Conservation (phyloP, 495 filamentous ascomycete species). For the Penicillium malachiteum region DNA sequence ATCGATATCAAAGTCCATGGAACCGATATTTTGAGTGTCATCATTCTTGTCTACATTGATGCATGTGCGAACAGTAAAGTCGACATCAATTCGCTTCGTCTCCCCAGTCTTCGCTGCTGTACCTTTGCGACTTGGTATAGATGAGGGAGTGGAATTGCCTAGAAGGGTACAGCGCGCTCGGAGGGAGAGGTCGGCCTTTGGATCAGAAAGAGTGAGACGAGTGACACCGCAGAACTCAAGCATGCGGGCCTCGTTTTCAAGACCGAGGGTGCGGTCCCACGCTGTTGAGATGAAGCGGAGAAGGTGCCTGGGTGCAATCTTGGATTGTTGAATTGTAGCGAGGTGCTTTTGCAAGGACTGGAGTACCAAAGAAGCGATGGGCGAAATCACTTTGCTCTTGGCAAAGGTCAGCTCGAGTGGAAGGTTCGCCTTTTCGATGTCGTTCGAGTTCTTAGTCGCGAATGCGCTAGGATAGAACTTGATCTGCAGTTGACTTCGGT, state of each 20-base stretch:
- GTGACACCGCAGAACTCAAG: slow-evolving; percentile 49
- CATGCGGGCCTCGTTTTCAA: slow-evolving; percentile 48
- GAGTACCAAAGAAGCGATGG: slow-evolving; percentile 37
- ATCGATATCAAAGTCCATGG: slow-evolving; percentile 39
- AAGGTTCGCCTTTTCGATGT: slow-evolving; percentile 18
- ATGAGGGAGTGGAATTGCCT: slow-evolving; percentile 17
- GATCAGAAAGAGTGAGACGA: slow-evolving; percentile 36
- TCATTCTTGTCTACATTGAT: slow-evolving; percentile 15
- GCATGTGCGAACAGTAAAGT: slow-evolving; percentile 39
- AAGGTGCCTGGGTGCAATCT: slow-evolving; percentile 33
- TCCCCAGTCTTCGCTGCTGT: slow-evolving; percentile 15
- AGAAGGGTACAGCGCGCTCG: slow-evolving; percentile 44
- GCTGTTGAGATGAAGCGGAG: slow-evolving; percentile 40
- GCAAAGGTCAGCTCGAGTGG: slow-evolving; percentile 31
- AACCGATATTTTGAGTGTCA: slow-evolving; percentile 22
- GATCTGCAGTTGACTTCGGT: slow-evolving; percentile 72
- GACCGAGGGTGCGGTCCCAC: slow-evolving; percentile 38
- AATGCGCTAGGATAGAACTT: slow-evolving; percentile 70
- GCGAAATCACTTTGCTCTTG: slow-evolving; percentile 26
- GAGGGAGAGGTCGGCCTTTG: slow-evolving; percentile 29
- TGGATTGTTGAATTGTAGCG: slow-evolving; percentile 31
- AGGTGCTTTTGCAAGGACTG: slow-evolving; percentile 38
- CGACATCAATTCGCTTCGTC: slow-evolving; percentile 39
- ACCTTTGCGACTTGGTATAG: slow-evolving; percentile 18
- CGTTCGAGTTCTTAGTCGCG: slow-evolving; percentile 17